Percentiles rank a stretch among this genome's conserved stretches.
These are phyloP conservation scores for Ceratopteris richardii DNA, from an alignment of 75 land plant genomes.

Conservation along the genomic window DNA sequence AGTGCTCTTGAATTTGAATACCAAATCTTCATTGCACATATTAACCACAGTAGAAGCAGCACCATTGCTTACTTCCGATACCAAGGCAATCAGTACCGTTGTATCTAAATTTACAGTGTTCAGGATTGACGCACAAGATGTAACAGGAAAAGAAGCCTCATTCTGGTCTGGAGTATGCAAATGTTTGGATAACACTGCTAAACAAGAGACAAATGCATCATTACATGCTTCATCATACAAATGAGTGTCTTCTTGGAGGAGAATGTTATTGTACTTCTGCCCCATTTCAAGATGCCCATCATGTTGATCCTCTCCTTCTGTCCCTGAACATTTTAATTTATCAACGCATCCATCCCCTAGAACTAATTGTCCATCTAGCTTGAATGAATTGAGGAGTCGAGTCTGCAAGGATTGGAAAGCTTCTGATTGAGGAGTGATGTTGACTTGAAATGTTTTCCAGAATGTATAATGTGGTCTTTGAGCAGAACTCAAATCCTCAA, in stretches of 20 bases:
- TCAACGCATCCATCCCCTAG: too few relatives aligned
- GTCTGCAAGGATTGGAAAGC: neutral
- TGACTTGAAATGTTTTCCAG: neutral
- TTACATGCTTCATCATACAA: neutral
- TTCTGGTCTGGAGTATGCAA: neutral
- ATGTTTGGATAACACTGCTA: slow-evolving; percentile 20
- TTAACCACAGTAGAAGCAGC: slow-evolving; percentile 34
- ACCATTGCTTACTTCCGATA: slow-evolving; percentile 91
- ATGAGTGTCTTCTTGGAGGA: neutral
- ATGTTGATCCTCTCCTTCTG: neutral
- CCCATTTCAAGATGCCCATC: neutral
- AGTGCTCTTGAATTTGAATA: slow-evolving; percentile 52
- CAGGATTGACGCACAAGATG: slow-evolving; percentile 1
- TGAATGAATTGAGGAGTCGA: neutral
- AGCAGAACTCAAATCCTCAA: too few relatives aligned
- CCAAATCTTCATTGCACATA: slow-evolving; percentile 35
- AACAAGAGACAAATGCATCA: slow-evolving; percentile 23
- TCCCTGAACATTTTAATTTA: too few relatives aligned
- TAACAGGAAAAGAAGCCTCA: neutral
- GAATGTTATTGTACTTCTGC: neutral
- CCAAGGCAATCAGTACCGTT: slow-evolving; percentile 82
- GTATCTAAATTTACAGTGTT: slow-evolving; percentile 80
- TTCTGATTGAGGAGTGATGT: neutral
- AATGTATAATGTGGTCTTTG: neutral
- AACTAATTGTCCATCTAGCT: too few relatives aligned